These are phyloP conservation scores for Tricholomella constricta DNA, from an alignment of 768 basidiomycete species.

Conservation along the genomic window DNA sequence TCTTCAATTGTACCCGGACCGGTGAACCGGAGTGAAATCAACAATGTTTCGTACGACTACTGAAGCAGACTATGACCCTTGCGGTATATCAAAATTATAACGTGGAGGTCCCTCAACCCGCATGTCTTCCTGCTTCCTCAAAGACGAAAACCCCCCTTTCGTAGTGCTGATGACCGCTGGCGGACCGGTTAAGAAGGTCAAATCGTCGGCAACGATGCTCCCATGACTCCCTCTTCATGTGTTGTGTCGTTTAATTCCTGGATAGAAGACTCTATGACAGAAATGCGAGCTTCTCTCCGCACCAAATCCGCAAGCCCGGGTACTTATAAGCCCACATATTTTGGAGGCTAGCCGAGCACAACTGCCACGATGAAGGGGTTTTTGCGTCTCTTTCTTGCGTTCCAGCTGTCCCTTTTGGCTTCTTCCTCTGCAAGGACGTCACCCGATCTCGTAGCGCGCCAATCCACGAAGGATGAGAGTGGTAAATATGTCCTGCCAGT, in stretches of 20 bases:
- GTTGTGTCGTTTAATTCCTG: constrained; percentile 1
- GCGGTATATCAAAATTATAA: background rate
- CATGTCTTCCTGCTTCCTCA: background rate
- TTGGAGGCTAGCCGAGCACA: background rate
- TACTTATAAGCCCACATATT: constrained; percentile 5
- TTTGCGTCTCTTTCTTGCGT: constrained; percentile 11
- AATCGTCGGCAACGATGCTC: constrained; percentile 4
- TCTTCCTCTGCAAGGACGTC: background rate
- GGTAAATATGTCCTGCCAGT: constrained; percentile 23
- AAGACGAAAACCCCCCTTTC: background rate
- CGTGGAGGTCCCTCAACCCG: background rate
- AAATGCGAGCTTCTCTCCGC: constrained; percentile 14
- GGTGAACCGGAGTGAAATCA: background rate
- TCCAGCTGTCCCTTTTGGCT: constrained; percentile 9
- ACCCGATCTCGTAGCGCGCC: constrained; percentile 8
- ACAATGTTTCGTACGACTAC: no score
- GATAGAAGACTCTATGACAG: constrained; percentile 3
- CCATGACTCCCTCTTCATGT: constrained; percentile 18
- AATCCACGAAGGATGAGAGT: constrained; percentile 24
- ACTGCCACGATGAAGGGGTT: constrained; percentile 13
- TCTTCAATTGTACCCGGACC: background rate
- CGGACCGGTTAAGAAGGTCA: constrained; percentile 12
- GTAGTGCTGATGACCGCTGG: background rate
- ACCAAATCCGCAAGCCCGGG: constrained; percentile 10
- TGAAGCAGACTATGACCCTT: no score